Evolutionary conservation across 2,329 filamentous ascomycete species (phyloP).

Genomic region (Penicillium aurantiogriseum): DNA sequence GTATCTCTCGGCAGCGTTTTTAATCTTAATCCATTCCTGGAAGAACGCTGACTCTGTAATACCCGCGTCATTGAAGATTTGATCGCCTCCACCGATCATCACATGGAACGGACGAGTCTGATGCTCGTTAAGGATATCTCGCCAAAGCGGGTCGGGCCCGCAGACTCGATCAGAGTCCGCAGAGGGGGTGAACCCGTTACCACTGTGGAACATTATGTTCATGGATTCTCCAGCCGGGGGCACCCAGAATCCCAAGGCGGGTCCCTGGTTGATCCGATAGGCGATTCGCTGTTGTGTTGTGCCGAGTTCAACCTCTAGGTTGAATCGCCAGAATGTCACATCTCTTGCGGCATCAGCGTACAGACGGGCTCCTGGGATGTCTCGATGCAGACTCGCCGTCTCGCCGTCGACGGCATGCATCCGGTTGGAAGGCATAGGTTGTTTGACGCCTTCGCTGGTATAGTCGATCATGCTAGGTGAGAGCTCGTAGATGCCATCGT

Average conservation of each 20-base stretch:
- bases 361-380: slow-evolving; percentile 76
- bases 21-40: slow-evolving; percentile 78
- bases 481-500: slow-evolving; percentile 78
- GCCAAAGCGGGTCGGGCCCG: slow-evolving; percentile 94
- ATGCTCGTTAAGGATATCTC: slow-evolving; percentile 89
- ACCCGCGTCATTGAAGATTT: slow-evolving; percentile 90
- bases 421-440: slow-evolving; percentile 50
- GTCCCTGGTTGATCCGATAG: slow-evolving; percentile 91
- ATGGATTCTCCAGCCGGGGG: slow-evolving; percentile 79
- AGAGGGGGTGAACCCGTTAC: slow-evolving; percentile 87
- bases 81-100: slow-evolving; percentile 96
- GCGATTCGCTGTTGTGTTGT: slow-evolving; percentile 79
- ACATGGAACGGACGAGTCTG: slow-evolving; percentile 92
- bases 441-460: slow-evolving; percentile 37
- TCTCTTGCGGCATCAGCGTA: slow-evolving; percentile 82
- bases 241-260: slow-evolving; percentile 90
- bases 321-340: slow-evolving; percentile 96
- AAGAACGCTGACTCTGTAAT: slow-evolving; percentile 74
- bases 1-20: slow-evolving; percentile 76
- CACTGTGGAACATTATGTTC: slow-evolving; percentile 99
- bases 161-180: slow-evolving; percentile 77
- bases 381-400: slow-evolving; percentile 74
- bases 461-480: slow-evolving; percentile 49
- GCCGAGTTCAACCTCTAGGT: slow-evolving; percentile 83
- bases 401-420: slow-evolving; percentile 66